phyloP scores from a whole-genome alignment of 345 rosid species.

The Gossypium mustelinum region DNA sequence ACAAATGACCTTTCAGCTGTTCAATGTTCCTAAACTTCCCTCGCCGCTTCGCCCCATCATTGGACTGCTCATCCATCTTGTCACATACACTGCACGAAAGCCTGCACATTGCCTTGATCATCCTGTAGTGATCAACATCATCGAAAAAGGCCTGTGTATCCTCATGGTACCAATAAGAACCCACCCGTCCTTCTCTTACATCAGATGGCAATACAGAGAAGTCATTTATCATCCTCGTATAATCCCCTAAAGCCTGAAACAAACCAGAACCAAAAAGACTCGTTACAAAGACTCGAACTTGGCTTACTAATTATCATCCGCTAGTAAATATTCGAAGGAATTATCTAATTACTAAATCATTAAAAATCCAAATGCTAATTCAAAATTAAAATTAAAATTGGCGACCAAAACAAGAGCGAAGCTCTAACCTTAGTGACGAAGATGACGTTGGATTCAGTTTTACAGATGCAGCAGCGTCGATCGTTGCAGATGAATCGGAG shows the following conservation, averaged over 20 bases:
- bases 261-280: background rate
- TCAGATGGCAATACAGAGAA: constrained; percentile 73
- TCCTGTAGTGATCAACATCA: constrained; percentile 85
- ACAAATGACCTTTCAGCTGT: constrained; percentile 92
- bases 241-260: constrained; percentile 86
- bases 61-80: constrained; percentile 51
- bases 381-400: constrained; percentile 1
- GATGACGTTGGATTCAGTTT: constrained; percentile 44
- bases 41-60: constrained; percentile 55
- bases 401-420: background rate
- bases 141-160: constrained; percentile 85
- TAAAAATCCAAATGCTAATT: background rate
- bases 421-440: constrained; percentile 85
- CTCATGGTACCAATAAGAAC: constrained; percentile 80
- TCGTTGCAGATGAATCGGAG: constrained; percentile 89
- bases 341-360: background rate
- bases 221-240: constrained; percentile 80
- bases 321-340: background rate
- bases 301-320: background rate
- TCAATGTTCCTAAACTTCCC: constrained; percentile 71
- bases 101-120: constrained; percentile 98
- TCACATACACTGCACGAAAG: constrained; percentile 90
- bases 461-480: constrained; percentile 82
- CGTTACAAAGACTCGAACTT: background rate
- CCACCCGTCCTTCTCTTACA: constrained; percentile 80